These are phyloP conservation scores for Besnoitia besnoiti DNA, from an alignment of 169 alveolate species.

Conservation along the genomic window DNA sequence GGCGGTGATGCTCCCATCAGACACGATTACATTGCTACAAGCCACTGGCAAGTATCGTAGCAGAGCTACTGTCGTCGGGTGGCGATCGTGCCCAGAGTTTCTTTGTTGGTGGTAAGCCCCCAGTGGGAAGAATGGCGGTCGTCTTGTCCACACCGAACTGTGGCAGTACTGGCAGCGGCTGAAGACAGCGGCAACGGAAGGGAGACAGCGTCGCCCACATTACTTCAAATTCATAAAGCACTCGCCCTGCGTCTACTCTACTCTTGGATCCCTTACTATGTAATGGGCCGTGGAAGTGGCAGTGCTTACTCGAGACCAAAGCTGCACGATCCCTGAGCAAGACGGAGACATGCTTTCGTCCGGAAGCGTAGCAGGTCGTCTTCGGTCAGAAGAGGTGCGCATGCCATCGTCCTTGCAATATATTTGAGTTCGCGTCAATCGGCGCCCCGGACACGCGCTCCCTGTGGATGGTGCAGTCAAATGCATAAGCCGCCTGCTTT, in stretches of 20 bases:
- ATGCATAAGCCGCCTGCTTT: no score
- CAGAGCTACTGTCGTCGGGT: conserved; percentile 32
- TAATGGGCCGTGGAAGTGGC: not conserved
- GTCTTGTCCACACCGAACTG: conserved; percentile 82
- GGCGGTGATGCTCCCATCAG: conserved; percentile 78
- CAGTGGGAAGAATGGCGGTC: conserved; percentile 86
- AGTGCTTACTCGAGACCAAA: conserved; percentile 70
- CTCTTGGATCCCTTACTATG: not conserved
- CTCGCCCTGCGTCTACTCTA: not conserved
- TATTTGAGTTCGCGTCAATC: not conserved
- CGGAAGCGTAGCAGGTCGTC: conserved; percentile 85
- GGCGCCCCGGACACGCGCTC: not conserved
- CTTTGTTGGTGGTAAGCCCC: conserved; percentile 70
- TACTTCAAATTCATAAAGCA: no score
- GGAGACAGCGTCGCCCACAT: no score
- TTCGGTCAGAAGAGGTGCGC: conserved; percentile 80
- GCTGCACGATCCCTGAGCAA: conserved; percentile 65
- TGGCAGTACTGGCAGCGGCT: conserved; percentile 88
- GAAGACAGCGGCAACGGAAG: not conserved
- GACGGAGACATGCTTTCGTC: conserved; percentile 83
- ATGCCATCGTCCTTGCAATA: conserved; percentile 68
- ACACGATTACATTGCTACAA: conserved; percentile 80
- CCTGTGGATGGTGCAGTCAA: no score
- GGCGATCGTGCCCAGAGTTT: conserved; percentile 71
- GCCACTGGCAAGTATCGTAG: conserved; percentile 85